Base-by-base conservation (phyloP, 2,329 filamentous ascomycete genomes). In the Clarireedia hainanense region DNA sequence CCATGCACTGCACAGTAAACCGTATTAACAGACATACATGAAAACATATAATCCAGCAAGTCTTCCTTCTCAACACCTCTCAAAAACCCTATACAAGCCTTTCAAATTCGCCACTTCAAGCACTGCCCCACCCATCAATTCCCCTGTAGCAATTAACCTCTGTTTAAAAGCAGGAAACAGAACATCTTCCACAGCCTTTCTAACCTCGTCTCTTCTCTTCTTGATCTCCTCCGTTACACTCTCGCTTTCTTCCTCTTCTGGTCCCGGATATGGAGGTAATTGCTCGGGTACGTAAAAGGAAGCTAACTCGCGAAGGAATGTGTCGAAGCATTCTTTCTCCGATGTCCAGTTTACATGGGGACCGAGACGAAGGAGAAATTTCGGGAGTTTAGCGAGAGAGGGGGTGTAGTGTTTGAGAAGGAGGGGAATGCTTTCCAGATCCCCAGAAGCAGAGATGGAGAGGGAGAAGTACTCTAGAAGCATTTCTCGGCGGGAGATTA, bases 31-130 rank as follows among this genome's bases (percentile, higher is more conserved):
- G n/a, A 24, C 24, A 47, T 9, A 24, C 45, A 27, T 9, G 10
- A 24, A 47, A 24, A 26, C 15, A 9, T 24, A 47, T 23, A 10
- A 5, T 20, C 45, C 6, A 54, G 36, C 3, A 26, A 17, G 14
- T 15, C 24, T 27, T 34, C 10, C 30, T 34, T 12, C 20, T 80
- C 71, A 97, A 70, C 94, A 97, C 54, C 94, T 77, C 73, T 99
- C 94, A 76, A 99, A 99, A 2, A 97, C 91, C 47, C 89, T 78
- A 71, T 99, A 99, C 57, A 99, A 69, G 0, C 91, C 91, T 71
- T 96, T 97, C 57, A 97, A 71, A 73, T 95, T 90, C 2, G 94
- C 92, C 49, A 96, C 83, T 71, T 99, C 92, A 47, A 95, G 74
- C 10, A 96, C 83, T 7, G 76, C 80, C 0, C 84, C 87, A 50